Evolutionary conservation across 495 filamentous ascomycete species (phyloP), one percentile per base, ranked within the genome.

Genomic region (Xeromyces bisporus): DNA sequence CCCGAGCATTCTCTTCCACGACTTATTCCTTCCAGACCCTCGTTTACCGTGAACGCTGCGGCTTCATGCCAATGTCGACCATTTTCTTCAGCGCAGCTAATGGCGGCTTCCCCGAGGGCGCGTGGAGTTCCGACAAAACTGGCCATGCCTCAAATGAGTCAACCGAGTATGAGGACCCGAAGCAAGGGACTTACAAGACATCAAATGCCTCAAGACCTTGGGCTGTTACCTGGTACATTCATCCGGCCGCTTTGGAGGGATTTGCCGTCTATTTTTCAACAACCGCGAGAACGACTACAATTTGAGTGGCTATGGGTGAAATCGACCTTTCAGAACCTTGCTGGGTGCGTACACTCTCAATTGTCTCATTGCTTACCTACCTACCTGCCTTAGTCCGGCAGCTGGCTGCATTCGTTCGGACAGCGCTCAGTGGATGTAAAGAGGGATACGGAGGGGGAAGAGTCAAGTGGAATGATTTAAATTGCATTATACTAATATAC

Each of bases 211-310:
- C 54, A 61, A 34, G 71, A 75, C 47, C 43, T 73, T 20, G 70
- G 70, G 11, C 24, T 73, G 11, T 46, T 74, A 28, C 48, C 50
- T 20, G 62, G 68, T 41, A 77, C 73, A 3, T 75, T 73, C 38
- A 54, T 78, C 13, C 60, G 58, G 49, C 73, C 71, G n/a, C 50
- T 64, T 8, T 62, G 67, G 52, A 45, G 41, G 20, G 67, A 72
- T 31, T 50, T 64, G 39, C 71, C 73, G 7, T 69, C 69, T 3
- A 39, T 75, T 25, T 66, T 75, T 47, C 24, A 39, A 6, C 37
- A 50, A 5, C 69, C 66, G 15, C 36, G 40, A 30, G 47, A 52
- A 29, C 51, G 68, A 15, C 32, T 62, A 29, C 42, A 39, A 11
- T 41, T 75, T 30, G 65, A 70, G 43, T 66, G 51, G 46, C 41